These are phyloP conservation scores for Guillardia theta DNA, from an alignment of 78 protist genomes.

Conservation along the genomic window DNA sequence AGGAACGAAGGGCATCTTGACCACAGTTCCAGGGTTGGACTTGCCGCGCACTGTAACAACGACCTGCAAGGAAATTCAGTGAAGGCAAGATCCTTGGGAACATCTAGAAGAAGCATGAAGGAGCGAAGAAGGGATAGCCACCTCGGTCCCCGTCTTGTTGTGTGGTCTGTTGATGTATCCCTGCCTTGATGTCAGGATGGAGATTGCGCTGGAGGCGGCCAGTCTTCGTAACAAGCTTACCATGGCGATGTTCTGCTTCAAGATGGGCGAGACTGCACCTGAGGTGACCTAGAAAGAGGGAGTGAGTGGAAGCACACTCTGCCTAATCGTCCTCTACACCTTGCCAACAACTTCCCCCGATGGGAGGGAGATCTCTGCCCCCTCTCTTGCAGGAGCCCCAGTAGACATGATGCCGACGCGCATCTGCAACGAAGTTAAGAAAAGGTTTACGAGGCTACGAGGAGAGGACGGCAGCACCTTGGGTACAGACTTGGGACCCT, in stretches of 20 bases:
- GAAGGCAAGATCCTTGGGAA: background rate
- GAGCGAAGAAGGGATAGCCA: too few species aligned
- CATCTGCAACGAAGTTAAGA: too few species aligned
- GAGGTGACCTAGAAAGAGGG: slow-evolving; percentile 11
- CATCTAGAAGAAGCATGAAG: too few species aligned
- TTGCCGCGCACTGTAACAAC: background rate
- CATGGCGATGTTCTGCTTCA: slow-evolving; percentile 17
- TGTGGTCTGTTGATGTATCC: slow-evolving; percentile 21
- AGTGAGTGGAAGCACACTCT: too few species aligned
- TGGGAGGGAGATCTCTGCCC: background rate
- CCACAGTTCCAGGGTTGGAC: background rate
- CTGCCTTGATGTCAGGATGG: background rate
- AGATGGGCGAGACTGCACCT: slow-evolving; percentile 29
- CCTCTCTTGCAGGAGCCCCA: slow-evolving; percentile 34
- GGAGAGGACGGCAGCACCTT: too few species aligned
- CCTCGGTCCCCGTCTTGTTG: slow-evolving; percentile 34
- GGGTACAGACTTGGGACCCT: background rate
- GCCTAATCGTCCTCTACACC: background rate
- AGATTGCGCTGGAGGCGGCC: background rate
- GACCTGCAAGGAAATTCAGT: background rate
- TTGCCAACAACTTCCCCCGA: background rate
- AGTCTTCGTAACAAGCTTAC: too few species aligned
- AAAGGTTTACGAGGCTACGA: too few species aligned
- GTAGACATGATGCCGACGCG: background rate
- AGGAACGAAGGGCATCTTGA: slow-evolving; percentile 40